Percentiles rank a stretch among this genome's conserved stretches.
Evolutionary conservation across 2,329 filamentous ascomycete genomes (phyloP).

Genomic region (Cladosporium sp.): DNA sequence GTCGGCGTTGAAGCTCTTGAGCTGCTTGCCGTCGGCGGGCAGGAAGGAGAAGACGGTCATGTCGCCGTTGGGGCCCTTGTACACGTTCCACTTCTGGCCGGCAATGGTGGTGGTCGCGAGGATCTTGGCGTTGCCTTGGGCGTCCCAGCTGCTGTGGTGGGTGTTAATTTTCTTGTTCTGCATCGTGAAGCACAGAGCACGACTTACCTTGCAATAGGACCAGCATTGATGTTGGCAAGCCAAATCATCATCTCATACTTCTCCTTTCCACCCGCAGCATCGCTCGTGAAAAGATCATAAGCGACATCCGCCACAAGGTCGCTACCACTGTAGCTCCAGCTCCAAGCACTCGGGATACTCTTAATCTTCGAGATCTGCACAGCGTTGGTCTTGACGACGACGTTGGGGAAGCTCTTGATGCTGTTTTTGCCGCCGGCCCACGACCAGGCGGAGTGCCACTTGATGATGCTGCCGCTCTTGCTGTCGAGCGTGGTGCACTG

Average conservation of each 20-base stretch:
- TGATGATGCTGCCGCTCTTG: constrained; percentile 39
- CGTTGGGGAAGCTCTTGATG: constrained; percentile 49
- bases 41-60: constrained; percentile 65
- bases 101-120: constrained; percentile 55
- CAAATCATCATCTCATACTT: constrained; percentile 69
- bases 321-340: constrained; percentile 52
- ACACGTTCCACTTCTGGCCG: constrained; percentile 59
- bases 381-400: constrained; percentile 38
- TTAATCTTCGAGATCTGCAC: constrained; percentile 38
- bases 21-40: constrained; percentile 40
- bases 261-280: constrained; percentile 46
- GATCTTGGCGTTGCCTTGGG: constrained; percentile 32
- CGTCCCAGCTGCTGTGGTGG: constrained; percentile 33
- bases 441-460: constrained; percentile 45
- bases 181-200: background rate
- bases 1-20: constrained; percentile 59
- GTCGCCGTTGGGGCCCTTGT: constrained; percentile 59
- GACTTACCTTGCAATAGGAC: constrained; percentile 56
- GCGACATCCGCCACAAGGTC: constrained; percentile 58
- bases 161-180: background rate
- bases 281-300: constrained; percentile 62
- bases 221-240: constrained; percentile 58
- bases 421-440: constrained; percentile 34
- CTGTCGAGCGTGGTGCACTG: constrained; percentile 49
- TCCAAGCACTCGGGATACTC: constrained; percentile 48